Base-by-base conservation (phyloP, 768 basidiomycete genomes). In the Ramaria rubella region DNA sequence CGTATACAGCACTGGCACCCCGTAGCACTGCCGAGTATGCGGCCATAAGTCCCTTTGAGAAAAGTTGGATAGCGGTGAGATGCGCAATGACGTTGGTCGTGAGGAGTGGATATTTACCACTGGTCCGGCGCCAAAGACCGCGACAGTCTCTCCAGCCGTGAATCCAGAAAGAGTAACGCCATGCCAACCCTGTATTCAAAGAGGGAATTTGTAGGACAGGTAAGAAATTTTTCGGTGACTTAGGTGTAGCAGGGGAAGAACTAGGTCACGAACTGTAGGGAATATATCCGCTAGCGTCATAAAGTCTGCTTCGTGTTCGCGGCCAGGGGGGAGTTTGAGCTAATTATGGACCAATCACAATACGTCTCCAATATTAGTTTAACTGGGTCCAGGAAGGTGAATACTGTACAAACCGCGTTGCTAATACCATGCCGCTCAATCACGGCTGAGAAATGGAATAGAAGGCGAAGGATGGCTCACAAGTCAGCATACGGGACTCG, bases 401-500 rank as follows among this genome's bases (percentile, higher is more conserved):
- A 26, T 42, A 43, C 15, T 29, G 34, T n/a, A 14, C 24, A 48
- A 21, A 56, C 55, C 27, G 55, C 55, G 23, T 56, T 56, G 29
- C 55, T 56, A 30, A 43, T 17, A 42, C 40, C 40, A 42, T 7
- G 2, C n/a, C 8, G 23, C 11, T 42, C 31, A 45, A 21, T 30
- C 4, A 30, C 5, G 15, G 11, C 2, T 31, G 9, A 1, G 36
- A 23, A 29, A 24, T 2, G 38, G 26, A 24, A 43, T 7, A 26
- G 24, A 23, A 34, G 23, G 36, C 19, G 50, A 36, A 31, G 29
- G 8, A 15, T 14, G 2, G 77, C 78, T 58, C 80, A 80, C 68
- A 78, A 81, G 60, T 82, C 80, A 6, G 79, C 80, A 63, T 76
- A 82, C 0, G 79, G 80, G 6, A 81, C 79, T 12, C 76, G 72